These are phyloP conservation scores for Arachis stenosperma DNA, from an alignment of 306 rosid genomes.

Conservation along the genomic window DNA sequence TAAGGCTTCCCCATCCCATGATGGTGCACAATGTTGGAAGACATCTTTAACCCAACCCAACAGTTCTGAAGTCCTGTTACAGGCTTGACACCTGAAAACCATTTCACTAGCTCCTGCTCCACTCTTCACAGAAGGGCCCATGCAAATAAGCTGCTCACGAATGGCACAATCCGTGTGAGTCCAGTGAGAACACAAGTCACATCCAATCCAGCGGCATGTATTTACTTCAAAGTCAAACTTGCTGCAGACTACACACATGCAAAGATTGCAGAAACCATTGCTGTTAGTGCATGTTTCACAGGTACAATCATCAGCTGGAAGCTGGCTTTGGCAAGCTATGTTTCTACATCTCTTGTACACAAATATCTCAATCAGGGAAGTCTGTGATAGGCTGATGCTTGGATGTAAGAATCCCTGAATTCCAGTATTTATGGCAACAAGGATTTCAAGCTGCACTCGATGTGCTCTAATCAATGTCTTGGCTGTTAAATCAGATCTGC, in stretches of 20 bases:
- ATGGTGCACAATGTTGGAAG: conserved; percentile 91
- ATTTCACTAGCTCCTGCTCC: conserved; percentile 85
- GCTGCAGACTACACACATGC: conserved; percentile 97
- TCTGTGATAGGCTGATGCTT: conserved; percentile 81
- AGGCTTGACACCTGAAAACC: conserved; percentile 95
- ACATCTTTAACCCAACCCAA: conserved; percentile 99
- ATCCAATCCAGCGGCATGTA: conserved; percentile 98
- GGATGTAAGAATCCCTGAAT: conserved; percentile 97
- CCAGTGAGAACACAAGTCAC: conserved; percentile 98
- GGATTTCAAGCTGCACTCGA: conserved; percentile 90
- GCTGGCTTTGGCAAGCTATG: conserved; percentile 90
- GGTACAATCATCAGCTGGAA: conserved; percentile 94
- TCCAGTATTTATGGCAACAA: conserved; percentile 92
- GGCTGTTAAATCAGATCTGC: conserved; percentile 83
- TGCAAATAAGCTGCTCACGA: conserved; percentile 80
- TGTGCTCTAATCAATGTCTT: conserved; percentile 89
- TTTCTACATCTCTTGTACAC: conserved; percentile 92
- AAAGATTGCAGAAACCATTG: conserved; percentile 98
- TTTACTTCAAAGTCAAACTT: conserved; percentile 99
- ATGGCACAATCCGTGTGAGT: conserved; percentile 99
- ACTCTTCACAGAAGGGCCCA: conserved; percentile 75
- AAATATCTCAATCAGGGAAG: conserved; percentile 82
- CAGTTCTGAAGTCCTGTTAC: conserved; percentile 92
- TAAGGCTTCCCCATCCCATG: conserved; percentile 91
- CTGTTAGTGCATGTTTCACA: conserved; percentile 81